These are phyloP conservation scores for Phytophthora capsici DNA, from an alignment of 352 stramenopile species.

Conservation along the genomic window DNA sequence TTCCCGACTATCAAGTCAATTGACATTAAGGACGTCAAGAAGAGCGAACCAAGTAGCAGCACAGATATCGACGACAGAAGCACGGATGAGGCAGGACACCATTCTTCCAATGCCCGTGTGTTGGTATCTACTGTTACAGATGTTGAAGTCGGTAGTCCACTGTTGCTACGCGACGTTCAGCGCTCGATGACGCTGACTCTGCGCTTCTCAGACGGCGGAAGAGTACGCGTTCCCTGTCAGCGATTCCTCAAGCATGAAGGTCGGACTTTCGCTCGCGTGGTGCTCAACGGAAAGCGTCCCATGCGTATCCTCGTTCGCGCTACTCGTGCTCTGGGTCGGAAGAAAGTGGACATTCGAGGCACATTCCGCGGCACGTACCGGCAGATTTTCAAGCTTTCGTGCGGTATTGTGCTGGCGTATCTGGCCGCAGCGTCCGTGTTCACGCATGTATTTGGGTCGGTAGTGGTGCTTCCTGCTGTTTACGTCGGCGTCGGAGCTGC, in stretches of 20 bases:
- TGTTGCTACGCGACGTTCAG: conserved; percentile 52
- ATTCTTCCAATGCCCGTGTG: conserved; percentile 11
- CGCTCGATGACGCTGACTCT: conserved; percentile 58
- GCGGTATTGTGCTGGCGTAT: conserved; percentile 63
- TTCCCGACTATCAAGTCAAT: conserved; percentile 61
- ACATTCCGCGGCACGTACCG: conserved; percentile 66
- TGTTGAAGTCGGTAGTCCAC: conserved; percentile 45
- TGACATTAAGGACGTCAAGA: conserved; percentile 45
- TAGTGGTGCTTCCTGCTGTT: conserved; percentile 60
- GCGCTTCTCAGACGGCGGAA: conserved; percentile 63
- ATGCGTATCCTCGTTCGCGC: conserved; percentile 62
- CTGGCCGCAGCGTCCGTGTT: conserved; percentile 53
- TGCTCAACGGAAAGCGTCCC: conserved; percentile 57
- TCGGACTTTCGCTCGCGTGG: conserved; percentile 60
- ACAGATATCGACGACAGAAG: conserved; percentile 18
- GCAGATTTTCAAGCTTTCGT: conserved; percentile 70
- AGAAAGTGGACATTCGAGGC: conserved; percentile 47
- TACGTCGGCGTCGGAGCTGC: conserved; percentile 53
- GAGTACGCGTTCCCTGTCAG: conserved; percentile 53
- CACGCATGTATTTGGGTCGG: conserved; percentile 54
- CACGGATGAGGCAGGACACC: conserved; percentile 9
- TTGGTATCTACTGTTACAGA: conserved; percentile 28
- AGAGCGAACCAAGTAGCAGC: not conserved
- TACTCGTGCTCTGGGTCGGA: conserved; percentile 20
- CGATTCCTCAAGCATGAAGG: conserved; percentile 53